A percentile compares a stretch with the other conserved stretches of the same genome.
These are phyloP conservation scores for Xylaria nigripes DNA, from an alignment of 495 filamentous ascomycete genomes.

Conservation along the genomic window DNA sequence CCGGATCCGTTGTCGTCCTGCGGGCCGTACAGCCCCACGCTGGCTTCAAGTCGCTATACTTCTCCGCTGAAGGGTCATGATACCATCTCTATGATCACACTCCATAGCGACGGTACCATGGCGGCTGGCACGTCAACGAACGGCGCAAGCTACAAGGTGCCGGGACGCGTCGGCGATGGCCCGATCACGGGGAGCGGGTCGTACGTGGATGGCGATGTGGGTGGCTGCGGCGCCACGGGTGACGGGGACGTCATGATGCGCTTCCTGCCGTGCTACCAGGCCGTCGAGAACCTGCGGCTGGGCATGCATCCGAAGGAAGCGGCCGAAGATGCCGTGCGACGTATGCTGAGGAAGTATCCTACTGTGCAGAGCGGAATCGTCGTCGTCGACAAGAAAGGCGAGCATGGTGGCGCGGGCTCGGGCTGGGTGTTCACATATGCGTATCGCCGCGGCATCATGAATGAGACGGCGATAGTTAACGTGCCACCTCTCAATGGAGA, in stretches of 20 bases:
- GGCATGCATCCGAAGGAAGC: constrained; percentile 35
- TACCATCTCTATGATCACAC: constrained; percentile 41
- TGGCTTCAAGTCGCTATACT: background rate
- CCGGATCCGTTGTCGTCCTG: constrained; percentile 30
- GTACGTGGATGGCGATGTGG: constrained; percentile 43
- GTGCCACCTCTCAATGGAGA: constrained; percentile 22
- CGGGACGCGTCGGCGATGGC: constrained; percentile 41
- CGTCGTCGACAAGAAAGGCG: constrained; percentile 33
- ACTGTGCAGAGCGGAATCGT: constrained; percentile 37
- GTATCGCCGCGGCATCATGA: constrained; percentile 36
- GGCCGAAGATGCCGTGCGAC: constrained; percentile 36
- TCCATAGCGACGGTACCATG: constrained; percentile 31
- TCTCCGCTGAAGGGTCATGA: constrained; percentile 25
- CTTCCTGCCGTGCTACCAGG: constrained; percentile 43
- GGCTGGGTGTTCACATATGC: constrained; percentile 43
- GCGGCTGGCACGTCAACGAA: constrained; percentile 44
- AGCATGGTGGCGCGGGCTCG: constrained; percentile 38
- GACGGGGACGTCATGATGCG: constrained; percentile 48
- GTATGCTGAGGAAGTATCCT: constrained; percentile 40
- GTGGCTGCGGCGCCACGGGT: constrained; percentile 42
- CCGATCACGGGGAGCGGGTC: constrained; percentile 41
- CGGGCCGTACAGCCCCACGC: constrained; percentile 32
- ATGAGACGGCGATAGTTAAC: constrained; percentile 31
- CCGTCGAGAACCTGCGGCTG: constrained; percentile 38
- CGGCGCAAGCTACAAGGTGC: constrained; percentile 39